These are phyloP conservation scores for Trypanosoma caninum DNA, from an alignment of 208 protist genomes.

Conservation along the genomic window DNA sequence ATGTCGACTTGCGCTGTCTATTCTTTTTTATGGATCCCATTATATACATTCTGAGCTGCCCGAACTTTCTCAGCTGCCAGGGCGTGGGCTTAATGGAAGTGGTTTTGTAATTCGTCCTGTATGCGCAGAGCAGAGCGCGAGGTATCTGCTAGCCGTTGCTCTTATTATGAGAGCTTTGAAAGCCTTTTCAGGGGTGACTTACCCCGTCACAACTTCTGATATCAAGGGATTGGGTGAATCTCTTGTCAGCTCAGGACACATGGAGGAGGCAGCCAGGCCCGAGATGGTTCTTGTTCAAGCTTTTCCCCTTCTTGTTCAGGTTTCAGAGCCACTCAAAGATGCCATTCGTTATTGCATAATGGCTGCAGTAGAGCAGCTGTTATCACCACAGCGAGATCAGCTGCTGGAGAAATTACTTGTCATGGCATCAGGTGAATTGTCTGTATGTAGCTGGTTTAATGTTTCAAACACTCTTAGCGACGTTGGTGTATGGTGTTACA, in stretches of 20 bases:
- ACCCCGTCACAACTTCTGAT: background rate
- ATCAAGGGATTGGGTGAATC: constrained; percentile 8
- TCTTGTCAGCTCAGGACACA: constrained; percentile 12
- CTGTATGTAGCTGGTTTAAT: constrained; percentile 15
- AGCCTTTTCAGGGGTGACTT: background rate
- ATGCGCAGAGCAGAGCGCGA: constrained; percentile 9
- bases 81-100: background rate
- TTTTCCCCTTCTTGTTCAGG: constrained; percentile 15
- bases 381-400: background rate
- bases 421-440: constrained; percentile 2
- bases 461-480: constrained; percentile 10
- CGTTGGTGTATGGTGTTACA: constrained; percentile 22
- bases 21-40: constrained; percentile 9
- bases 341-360: constrained; percentile 12
- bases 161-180: constrained; percentile 9
- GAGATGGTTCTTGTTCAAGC: constrained; percentile 21
- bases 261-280: constrained; percentile 11
- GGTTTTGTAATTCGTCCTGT: constrained; percentile 5
- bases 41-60: background rate
- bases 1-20: constrained; percentile 16
- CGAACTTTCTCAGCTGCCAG: background rate
- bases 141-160: constrained; percentile 15
- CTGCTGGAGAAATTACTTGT: constrained; percentile 9
- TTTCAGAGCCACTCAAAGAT: constrained; percentile 9
- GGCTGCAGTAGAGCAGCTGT: constrained; percentile 7